Evolutionary conservation across 2,329 filamentous ascomycete genomes (phyloP).

Genomic region (Volutella citrinella): DNA sequence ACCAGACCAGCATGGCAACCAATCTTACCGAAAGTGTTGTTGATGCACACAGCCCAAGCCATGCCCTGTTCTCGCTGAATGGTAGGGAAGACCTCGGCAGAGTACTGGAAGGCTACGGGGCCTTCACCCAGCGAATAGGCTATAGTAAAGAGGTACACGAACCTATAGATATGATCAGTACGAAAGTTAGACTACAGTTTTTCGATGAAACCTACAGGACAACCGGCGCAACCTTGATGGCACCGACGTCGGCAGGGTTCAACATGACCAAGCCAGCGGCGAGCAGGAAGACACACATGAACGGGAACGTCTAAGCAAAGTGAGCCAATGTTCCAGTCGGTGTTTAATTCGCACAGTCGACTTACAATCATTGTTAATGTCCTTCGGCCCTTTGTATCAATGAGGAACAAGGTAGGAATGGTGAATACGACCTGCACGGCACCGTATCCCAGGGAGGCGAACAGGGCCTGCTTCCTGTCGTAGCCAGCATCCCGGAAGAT

Average conservation of each 20-base stretch:
- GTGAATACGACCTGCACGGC: slow-evolving; percentile 30
- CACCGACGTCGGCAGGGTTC: slow-evolving; percentile 18
- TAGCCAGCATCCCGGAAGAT: slow-evolving; percentile 26
- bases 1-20: neutral
- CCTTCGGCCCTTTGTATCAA: slow-evolving; percentile 24
- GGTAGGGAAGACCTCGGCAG: slow-evolving; percentile 36
- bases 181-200: no score
- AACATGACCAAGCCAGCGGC: slow-evolving; percentile 31
- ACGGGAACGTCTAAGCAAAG: slow-evolving; percentile 27
- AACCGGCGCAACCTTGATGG: slow-evolving; percentile 27
- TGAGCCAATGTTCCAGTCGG: neutral
- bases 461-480: slow-evolving; percentile 24
- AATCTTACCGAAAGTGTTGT: slow-evolving; percentile 28
- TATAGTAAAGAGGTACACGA: slow-evolving; percentile 36
- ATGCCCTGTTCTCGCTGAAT: slow-evolving; percentile 37
- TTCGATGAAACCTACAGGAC: slow-evolving; percentile 18
- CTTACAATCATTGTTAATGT: slow-evolving; percentile 20
- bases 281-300: slow-evolving; percentile 31
- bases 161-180: no score
- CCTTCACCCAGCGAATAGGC: slow-evolving; percentile 35
- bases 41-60: slow-evolving; percentile 37
- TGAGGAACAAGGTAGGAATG: slow-evolving; percentile 25
- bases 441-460: slow-evolving; percentile 30
- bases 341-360: fast-evolving
- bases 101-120: slow-evolving; percentile 37